These are phyloP conservation scores for Cyclotella choctawhatcheeana DNA, from an alignment of 108 stramenopile species.

Conservation along the genomic window DNA sequence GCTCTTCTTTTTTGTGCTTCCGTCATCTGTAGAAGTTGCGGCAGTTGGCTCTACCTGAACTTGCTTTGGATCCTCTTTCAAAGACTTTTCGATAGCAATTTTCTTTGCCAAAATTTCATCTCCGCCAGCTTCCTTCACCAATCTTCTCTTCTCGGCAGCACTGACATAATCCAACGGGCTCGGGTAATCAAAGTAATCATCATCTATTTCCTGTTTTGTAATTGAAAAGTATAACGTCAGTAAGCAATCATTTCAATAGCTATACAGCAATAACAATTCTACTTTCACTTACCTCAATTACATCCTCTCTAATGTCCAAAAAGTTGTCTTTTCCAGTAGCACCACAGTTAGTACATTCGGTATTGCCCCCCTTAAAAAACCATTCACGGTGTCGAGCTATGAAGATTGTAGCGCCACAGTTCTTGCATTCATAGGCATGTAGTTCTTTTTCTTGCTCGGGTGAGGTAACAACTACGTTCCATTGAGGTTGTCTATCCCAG, in stretches of 20 bases:
- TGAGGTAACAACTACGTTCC: conserved; percentile 87
- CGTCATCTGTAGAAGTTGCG: not conserved
- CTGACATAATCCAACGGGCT: conserved; percentile 85
- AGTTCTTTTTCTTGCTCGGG: conserved; percentile 88
- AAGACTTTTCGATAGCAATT: conserved; percentile 57
- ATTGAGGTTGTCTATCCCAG: conserved; percentile 90
- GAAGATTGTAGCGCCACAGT: conserved; percentile 83
- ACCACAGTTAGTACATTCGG: conserved; percentile 83
- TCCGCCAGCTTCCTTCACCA: conserved; percentile 75
- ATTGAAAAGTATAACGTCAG: too few species aligned
- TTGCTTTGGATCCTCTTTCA: conserved; percentile 48
- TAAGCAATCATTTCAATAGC: too few species aligned
- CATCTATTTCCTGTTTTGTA: conserved; percentile 75
- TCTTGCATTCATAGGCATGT: conserved; percentile 81
- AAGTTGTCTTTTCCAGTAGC: conserved; percentile 86
- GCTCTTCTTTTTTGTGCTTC: not conserved
- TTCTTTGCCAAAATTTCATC: conserved; percentile 83
- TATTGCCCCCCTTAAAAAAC: conserved; percentile 84
- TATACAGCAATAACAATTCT: too few species aligned
- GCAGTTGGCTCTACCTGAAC: conserved; percentile 16
- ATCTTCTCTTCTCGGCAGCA: conserved; percentile 68
- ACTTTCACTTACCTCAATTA: too few species aligned
- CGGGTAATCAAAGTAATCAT: conserved; percentile 88
- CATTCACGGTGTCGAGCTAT: conserved; percentile 85
- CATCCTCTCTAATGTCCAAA: conserved; percentile 75